Evolutionary conservation across 2,329 filamentous ascomycete species (phyloP).

Genomic region (Hymenotorrendiella dingleyae): DNA sequence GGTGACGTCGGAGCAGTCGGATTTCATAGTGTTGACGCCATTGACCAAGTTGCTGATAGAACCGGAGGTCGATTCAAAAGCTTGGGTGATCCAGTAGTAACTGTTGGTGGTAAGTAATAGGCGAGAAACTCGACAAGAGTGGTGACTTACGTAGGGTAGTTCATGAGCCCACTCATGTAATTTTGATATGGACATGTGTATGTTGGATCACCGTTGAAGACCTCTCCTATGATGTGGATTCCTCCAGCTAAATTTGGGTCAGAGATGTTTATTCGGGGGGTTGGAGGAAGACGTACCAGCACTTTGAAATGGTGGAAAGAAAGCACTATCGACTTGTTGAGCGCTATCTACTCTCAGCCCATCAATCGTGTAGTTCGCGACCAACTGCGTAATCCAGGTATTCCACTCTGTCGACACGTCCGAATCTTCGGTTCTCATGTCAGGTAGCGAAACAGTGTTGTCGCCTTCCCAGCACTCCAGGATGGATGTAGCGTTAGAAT

Average conservation of each 20-base stretch:
- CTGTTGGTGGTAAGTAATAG: too few species aligned
- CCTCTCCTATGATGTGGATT: too few species aligned
- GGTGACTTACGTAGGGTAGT: conserved; percentile 15
- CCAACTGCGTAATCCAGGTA: too few species aligned
- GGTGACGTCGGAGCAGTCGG: conserved; percentile 28
- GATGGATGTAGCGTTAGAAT: too few species aligned
- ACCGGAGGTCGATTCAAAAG: conserved; percentile 12
- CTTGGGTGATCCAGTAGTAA: conserved; percentile 8
- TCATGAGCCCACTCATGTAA: conserved; percentile 12
- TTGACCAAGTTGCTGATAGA: conserved; percentile 7
- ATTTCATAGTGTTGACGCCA: conserved; percentile 7
- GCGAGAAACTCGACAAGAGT: too few species aligned
- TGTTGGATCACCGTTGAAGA: conserved; percentile 46
- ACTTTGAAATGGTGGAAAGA: conserved; percentile 52
- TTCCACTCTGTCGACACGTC: too few species aligned
- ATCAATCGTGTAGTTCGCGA: too few species aligned
- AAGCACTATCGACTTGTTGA: conserved; percentile 41
- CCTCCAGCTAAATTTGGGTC: too few species aligned
- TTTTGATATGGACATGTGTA: conserved; percentile 32
- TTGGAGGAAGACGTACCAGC: too few species aligned
- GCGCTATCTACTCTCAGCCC: conserved; percentile 44
- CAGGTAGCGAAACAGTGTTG: conserved; percentile 40
- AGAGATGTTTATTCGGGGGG: too few species aligned
- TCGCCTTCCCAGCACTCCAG: conserved; percentile 14
- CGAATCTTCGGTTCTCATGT: conserved; percentile 39